Evolutionary conservation across 148 eudicot genomes (phyloP), one percentile per base, ranked within the genome.

Genomic region (Chenopodium formosanum): DNA sequence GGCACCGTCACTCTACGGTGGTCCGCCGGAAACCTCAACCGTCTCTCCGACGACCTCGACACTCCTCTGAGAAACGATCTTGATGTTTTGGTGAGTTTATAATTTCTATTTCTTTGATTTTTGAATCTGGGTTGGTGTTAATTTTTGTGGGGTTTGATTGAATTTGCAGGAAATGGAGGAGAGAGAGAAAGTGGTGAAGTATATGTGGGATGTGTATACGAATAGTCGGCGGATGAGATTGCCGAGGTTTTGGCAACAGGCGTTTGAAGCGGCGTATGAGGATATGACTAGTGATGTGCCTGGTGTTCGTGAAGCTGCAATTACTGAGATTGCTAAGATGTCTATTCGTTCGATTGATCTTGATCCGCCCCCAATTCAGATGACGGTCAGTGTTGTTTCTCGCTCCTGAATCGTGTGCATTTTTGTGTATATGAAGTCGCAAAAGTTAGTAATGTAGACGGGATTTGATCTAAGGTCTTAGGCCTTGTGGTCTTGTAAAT

Each of bases 141-240:
- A 22, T 46, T 72, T 70, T n/a, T 31, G 53, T 47, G 31, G 73
- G 76, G 1, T 37, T 40, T 20, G 50, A 22, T 4, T 5, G 13
- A 2, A 44, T 62, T 47, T 70, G 75, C 78, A 95, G 98, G 98
- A 95, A 79, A 88, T 93, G 89, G 97, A 93, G 87, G 98, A 95
- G 84, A 90, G 96, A 73, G 94, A 95, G 87, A 93, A 93, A 79
- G 76, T 93, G 82, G 98, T 95, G 87, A 90, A 88, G 85, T 93
- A 93, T 58, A 90, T 93, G 93, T 95, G 98, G 98, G 94, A 93
- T 84, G 98, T 92, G 70, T 93, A 95, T 71, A 89, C 89, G 4
- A 92, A 91, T 63, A 88, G 89, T 78, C 86, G 85, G 1, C 76
- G 93, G 85, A 83, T 90, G 79, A 90, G 88, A 75, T 83, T 95